Evolutionary conservation across 2,329 filamentous ascomycete species (phyloP), one percentile per base, ranked within the genome.

Genomic region (Monilinia laxa): DNA sequence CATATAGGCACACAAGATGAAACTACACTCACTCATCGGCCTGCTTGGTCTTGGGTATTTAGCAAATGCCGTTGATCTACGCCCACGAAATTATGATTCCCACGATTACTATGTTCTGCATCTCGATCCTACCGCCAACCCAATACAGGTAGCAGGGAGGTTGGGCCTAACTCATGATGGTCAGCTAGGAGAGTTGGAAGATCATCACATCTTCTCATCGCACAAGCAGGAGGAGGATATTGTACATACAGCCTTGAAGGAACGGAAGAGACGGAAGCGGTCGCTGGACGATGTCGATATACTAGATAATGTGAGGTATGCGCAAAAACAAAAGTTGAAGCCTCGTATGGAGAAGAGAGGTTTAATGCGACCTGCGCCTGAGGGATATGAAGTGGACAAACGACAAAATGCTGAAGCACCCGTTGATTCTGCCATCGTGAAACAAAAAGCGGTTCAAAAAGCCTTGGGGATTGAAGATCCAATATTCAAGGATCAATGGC

Each of bases 41-140:
- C 79, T 86, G 60, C 77, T 82, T 65, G 80, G 84, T 78, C 78
- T 87, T 58, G 79, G 83, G 68, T 83, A 74, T 78, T 71, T 79
- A 35, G 75, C 82, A 68, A 79, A 81, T 67, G 81, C 83, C 40
- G 77, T 81, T 56, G 71, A 73, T 64, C 77, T 86, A 55, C 80
- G 82, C 60, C 80, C 83, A 70, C 89, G 91, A 73, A 85, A 95
- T 75, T 91, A 96, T 81, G 85, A 90, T 60, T 83, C 85, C 51
- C 87, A 93, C 79, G 94, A 99, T 78, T 98, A 96, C 80, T 97
- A 98, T 77, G 93, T 96, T 70, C 83, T 99, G 57, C 91, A 97
- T 71, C 85, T 99, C 74, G 86, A 90, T 68, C 80, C 85, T 16
- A 81, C 84, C 49, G 82, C 85, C 9, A 83, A 87, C 18, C 92